Evolutionary conservation across 148 eudicot species (phyloP).

Genomic region (Spergularia marina): DNA sequence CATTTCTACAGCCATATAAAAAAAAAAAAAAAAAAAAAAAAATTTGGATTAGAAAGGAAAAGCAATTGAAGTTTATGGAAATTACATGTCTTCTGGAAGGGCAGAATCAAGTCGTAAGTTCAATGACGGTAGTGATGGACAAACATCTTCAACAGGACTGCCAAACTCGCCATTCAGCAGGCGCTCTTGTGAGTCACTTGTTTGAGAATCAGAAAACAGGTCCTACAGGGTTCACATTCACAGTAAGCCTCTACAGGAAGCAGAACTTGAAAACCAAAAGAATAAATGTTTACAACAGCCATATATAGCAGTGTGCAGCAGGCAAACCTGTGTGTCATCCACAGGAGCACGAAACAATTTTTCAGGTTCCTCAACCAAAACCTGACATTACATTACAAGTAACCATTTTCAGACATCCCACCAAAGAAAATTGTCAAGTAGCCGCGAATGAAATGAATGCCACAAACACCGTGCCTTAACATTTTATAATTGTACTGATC

Average conservation of each 20-base stretch:
- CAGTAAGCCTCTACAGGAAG: constrained; percentile 14
- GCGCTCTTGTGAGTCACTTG: constrained; percentile 36
- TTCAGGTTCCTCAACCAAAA: constrained; percentile 35
- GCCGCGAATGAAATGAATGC: neutral
- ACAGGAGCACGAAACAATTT: constrained; percentile 64
- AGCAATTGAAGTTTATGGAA: constrained; percentile 10
- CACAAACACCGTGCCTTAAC: neutral
- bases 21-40: neutral
- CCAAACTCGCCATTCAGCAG: constrained; percentile 32
- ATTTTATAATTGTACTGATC: too few species aligned
- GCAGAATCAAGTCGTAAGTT: constrained; percentile 78
- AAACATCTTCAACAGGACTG: constrained; percentile 43
- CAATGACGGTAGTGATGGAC: constrained; percentile 68
- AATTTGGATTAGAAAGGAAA: constrained; percentile 11
- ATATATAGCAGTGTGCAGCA: neutral
- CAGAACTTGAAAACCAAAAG: neutral
- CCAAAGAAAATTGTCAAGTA: neutral
- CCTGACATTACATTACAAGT: constrained; percentile 35
- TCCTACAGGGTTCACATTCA: constrained; percentile 46
- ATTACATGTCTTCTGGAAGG: constrained; percentile 64
- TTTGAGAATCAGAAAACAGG: constrained; percentile 59
- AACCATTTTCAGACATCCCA: neutral
- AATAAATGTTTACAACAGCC: neutral
- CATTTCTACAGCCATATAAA: neutral
- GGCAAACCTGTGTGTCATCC: constrained; percentile 69